Conservation (phyloP, 306 rosid genomes). For the Geum urbanum region DNA sequence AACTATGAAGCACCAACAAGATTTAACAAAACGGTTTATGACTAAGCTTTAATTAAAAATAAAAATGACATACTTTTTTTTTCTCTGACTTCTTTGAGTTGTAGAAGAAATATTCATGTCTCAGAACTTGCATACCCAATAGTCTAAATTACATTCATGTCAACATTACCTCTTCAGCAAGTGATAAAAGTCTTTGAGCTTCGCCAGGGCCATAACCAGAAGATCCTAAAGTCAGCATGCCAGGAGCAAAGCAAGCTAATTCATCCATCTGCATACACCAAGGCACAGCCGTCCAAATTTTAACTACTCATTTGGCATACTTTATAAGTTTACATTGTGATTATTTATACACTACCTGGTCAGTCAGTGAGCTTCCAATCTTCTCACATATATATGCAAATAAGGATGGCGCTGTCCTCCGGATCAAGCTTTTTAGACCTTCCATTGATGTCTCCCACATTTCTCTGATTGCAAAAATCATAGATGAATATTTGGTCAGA, state of each 20-base stretch:
- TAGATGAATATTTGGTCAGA: constrained; percentile 3
- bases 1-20: neutral
- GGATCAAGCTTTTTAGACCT: constrained; percentile 52
- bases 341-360: constrained; percentile 41
- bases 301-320: constrained; percentile 11
- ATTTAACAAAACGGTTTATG: neutral
- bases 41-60: no score
- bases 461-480: constrained; percentile 43
- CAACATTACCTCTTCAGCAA: constrained; percentile 61
- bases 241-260: constrained; percentile 75
- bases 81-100: neutral
- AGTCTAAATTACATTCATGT: neutral
- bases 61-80: neutral
- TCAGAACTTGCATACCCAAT: neutral
- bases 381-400: constrained; percentile 49
- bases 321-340: neutral
- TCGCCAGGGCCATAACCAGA: constrained; percentile 41
- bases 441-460: constrained; percentile 71
- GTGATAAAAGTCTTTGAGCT: constrained; percentile 37
- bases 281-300: constrained; percentile 8
- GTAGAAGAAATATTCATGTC: neutral
- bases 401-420: constrained; percentile 53
- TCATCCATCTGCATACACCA: constrained; percentile 59
- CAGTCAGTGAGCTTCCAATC: constrained; percentile 37
- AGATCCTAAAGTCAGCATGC: constrained; percentile 63